A percentile compares a stretch with the other conserved stretches of the same genome.
These are phyloP conservation scores for Cryptococcus depauperatus DNA, from an alignment of 1,284 basidiomycete genomes.

Conservation along the genomic window DNA sequence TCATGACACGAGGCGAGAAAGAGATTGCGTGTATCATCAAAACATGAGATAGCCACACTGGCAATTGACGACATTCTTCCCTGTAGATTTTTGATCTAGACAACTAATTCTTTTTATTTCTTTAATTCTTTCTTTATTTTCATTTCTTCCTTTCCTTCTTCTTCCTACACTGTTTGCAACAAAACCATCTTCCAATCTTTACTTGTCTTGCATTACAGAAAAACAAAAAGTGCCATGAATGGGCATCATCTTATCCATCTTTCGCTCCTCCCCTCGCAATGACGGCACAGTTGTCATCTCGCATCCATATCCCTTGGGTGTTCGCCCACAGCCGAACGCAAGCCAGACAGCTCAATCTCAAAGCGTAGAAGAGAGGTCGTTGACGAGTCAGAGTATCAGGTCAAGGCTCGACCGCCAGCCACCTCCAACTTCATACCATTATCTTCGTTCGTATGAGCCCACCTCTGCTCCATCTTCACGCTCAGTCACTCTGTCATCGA, in stretches of 20 bases:
- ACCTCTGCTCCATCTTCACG: too few relatives aligned
- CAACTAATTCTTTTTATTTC: too few relatives aligned
- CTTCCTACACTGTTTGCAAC: neutral
- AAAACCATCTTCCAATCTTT: neutral
- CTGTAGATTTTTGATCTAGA: too few relatives aligned
- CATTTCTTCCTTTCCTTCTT: neutral
- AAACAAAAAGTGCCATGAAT: conserved; percentile 3
- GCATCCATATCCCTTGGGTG: conserved; percentile 16
- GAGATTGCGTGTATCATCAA: too few relatives aligned
- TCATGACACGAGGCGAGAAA: too few relatives aligned
- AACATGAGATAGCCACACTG: too few relatives aligned
- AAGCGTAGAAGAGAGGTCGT: neutral
- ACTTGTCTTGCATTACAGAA: neutral
- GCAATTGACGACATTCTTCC: too few relatives aligned
- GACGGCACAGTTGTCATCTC: conserved; percentile 10
- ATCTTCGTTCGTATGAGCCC: too few relatives aligned
- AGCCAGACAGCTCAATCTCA: neutral
- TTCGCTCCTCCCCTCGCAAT: neutral
- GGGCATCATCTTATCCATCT: conserved; percentile 12
- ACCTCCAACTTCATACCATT: too few relatives aligned
- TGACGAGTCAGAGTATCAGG: neutral
- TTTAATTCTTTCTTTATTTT: too few relatives aligned
- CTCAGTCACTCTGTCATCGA: too few relatives aligned
- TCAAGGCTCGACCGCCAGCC: too few relatives aligned
- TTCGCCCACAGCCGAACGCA: neutral